A percentile compares a stretch with the other conserved stretches of the same genome.
These are phyloP conservation scores for Meyerozyma elateridarum DNA, from an alignment of 1,139 yeast genomes.

Conservation along the genomic window DNA sequence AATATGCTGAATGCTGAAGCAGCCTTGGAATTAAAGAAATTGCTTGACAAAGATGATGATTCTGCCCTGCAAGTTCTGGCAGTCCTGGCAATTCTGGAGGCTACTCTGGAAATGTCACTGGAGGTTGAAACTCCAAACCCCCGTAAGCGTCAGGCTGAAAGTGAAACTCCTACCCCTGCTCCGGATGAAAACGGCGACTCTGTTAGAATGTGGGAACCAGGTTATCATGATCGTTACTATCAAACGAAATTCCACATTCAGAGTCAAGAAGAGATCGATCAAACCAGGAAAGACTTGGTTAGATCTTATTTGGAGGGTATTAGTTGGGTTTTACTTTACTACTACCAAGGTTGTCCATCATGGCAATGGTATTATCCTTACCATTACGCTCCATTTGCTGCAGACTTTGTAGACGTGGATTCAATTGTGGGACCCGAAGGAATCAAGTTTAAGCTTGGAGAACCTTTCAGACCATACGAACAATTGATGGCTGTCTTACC, in stretches of 20 bases:
- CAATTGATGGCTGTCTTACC: slow-evolving; percentile 97
- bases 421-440: slow-evolving; percentile 46
- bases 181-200: slow-evolving; percentile 44
- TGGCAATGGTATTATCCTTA: slow-evolving; percentile 99
- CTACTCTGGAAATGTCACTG: slow-evolving; percentile 15
- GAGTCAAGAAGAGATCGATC: slow-evolving; percentile 51
- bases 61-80: slow-evolving; percentile 12
- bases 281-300: slow-evolving; percentile 57
- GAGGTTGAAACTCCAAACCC: slow-evolving; percentile 17
- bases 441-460: slow-evolving; percentile 62
- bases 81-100: slow-evolving; percentile 8
- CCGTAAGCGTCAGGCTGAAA: slow-evolving; percentile 9
- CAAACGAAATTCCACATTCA: slow-evolving; percentile 62
- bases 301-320: slow-evolving; percentile 86
- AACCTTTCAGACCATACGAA: slow-evolving; percentile 89
- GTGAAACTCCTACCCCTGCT: slow-evolving; percentile 11
- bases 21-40: slow-evolving; percentile 56
- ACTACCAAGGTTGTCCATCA: slow-evolving; percentile 96
- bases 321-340: slow-evolving; percentile 89
- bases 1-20: slow-evolving; percentile 71
- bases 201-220: slow-evolving; percentile 79
- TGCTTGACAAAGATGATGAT: slow-evolving; percentile 25
- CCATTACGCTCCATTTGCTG: slow-evolving; percentile 97
- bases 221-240: slow-evolving; percentile 81
- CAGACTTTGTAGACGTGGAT: slow-evolving; percentile 63